These are phyloP conservation scores for Alternaria sp. DNA, from an alignment of 2,329 filamentous ascomycete genomes.

Conservation along the genomic window DNA sequence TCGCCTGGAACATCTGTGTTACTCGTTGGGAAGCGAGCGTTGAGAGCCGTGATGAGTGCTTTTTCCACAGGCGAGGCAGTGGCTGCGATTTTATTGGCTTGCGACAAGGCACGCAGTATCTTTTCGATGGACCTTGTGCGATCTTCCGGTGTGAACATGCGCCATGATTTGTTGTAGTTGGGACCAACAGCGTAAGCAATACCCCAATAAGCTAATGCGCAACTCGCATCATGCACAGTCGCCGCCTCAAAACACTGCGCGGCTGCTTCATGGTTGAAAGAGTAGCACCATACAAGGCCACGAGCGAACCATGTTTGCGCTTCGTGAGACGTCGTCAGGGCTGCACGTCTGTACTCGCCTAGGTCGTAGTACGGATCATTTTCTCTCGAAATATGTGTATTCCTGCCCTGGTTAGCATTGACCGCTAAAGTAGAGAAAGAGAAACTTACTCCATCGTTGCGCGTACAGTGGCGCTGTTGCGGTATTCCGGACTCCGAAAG, in stretches of 20 bases:
- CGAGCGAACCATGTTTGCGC: conserved; percentile 69
- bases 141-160: conserved; percentile 62
- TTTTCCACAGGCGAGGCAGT: background rate
- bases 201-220: conserved; percentile 58
- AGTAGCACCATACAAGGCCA: conserved; percentile 72
- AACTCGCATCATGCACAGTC: conserved; percentile 57
- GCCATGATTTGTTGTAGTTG: conserved; percentile 79
- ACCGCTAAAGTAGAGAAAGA: no score
- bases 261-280: conserved; percentile 75
- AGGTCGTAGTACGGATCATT: no score
- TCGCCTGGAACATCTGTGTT: background rate
- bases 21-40: background rate
- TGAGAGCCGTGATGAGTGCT: background rate
- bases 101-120: conserved; percentile 52
- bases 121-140: conserved; percentile 59
- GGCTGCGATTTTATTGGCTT: background rate
- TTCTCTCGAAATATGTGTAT: no score
- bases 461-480: no score
- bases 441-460: no score
- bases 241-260: conserved; percentile 65
- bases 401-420: background rate
- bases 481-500: no score
- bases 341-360: background rate
- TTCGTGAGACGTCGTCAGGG: background rate
- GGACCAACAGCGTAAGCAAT: conserved; percentile 72